Percentiles rank a stretch among this genome's conserved stretches.
These are phyloP conservation scores for Didymella arachidicola DNA, from an alignment of 2,329 filamentous ascomycete species.

Conservation along the genomic window DNA sequence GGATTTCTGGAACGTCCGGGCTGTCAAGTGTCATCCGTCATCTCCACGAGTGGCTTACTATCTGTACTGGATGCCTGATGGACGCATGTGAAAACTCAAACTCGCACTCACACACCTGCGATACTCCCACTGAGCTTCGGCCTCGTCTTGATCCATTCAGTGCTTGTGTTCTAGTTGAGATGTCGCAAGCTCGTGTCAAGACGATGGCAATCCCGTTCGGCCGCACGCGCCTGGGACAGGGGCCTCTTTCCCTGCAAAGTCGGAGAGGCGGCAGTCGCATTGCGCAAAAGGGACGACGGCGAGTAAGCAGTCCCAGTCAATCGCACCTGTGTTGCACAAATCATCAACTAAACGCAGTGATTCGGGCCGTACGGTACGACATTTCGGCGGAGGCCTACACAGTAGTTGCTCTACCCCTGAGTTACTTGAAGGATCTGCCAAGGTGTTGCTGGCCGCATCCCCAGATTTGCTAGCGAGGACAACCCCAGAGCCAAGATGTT, in stretches of 20 bases:
- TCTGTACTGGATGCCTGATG: conserved; percentile 1
- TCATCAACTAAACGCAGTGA: background rate
- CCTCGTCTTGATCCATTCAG: conserved; percentile 9
- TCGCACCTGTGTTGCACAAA: conserved; percentile 1
- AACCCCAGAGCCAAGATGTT: conserved; percentile 15
- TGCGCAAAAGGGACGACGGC: background rate
- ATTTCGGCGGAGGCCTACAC: background rate
- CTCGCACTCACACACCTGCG: background rate
- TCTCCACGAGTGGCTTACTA: background rate
- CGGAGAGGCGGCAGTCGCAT: background rate
- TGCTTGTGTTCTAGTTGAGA: background rate
- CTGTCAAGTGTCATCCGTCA: conserved; percentile 12
- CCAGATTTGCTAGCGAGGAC: conserved; percentile 27
- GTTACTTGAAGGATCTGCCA: conserved; percentile 9
- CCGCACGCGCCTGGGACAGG: conserved; percentile 12
- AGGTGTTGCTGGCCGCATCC: conserved; percentile 26
- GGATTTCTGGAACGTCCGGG: conserved; percentile 8
- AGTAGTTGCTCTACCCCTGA: conserved; percentile 2
- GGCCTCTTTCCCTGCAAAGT: conserved; percentile 7
- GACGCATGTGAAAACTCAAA: conserved; percentile 1
- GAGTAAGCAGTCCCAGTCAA: background rate
- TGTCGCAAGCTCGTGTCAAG: conserved; percentile 11
- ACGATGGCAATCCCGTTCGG: conserved; percentile 10
- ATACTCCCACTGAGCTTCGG: conserved; percentile 16
- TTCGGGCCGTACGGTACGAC: conserved; percentile 1